Evolutionary conservation across 208 protist genomes (phyloP).

Genomic region (Wallacemonas sp.): DNA sequence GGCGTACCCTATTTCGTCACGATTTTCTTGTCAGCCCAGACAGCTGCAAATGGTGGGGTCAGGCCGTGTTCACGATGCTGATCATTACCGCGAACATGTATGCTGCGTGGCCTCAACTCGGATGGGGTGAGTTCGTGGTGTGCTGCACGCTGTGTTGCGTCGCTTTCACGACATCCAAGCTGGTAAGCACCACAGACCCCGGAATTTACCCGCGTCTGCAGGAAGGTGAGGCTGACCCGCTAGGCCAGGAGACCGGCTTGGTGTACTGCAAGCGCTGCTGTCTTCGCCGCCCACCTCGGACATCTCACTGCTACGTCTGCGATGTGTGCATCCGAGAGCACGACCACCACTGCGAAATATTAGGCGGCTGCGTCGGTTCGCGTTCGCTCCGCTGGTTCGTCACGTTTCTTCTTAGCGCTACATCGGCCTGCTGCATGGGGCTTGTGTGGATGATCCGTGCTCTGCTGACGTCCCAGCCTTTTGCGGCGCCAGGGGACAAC

Average conservation of each 20-base stretch:
- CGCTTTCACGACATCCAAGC: conserved; percentile 46
- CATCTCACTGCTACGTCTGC: conserved; percentile 62
- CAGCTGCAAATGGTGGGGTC: conserved; percentile 30
- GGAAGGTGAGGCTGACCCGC: conserved; percentile 54
- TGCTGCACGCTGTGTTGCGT: conserved; percentile 33
- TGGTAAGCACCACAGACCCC: conserved; percentile 65
- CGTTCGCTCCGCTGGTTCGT: conserved; percentile 36
- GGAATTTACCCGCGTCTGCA: conserved; percentile 78
- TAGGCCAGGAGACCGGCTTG: conserved; percentile 40
- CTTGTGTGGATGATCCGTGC: conserved; percentile 41
- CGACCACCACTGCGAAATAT: conserved; percentile 82
- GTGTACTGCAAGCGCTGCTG: conserved; percentile 70
- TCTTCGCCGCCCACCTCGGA: conserved; percentile 36
- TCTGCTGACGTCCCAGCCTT: not conserved
- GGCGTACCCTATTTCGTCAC: conserved; percentile 16
- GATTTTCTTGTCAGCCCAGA: conserved; percentile 45
- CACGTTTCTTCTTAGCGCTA: conserved; percentile 40
- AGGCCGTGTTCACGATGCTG: conserved; percentile 42
- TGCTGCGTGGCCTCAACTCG: conserved; percentile 44
- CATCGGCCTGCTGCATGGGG: conserved; percentile 30
- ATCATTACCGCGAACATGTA: conserved; percentile 55
- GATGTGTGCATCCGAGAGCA: conserved; percentile 79
- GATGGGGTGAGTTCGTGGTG: conserved; percentile 39
- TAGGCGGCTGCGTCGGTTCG: conserved; percentile 74
- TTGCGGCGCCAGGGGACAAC: not conserved